These are phyloP conservation scores for Apiospora koreana DNA, from an alignment of 2,329 filamentous ascomycete genomes.

Conservation along the genomic window DNA sequence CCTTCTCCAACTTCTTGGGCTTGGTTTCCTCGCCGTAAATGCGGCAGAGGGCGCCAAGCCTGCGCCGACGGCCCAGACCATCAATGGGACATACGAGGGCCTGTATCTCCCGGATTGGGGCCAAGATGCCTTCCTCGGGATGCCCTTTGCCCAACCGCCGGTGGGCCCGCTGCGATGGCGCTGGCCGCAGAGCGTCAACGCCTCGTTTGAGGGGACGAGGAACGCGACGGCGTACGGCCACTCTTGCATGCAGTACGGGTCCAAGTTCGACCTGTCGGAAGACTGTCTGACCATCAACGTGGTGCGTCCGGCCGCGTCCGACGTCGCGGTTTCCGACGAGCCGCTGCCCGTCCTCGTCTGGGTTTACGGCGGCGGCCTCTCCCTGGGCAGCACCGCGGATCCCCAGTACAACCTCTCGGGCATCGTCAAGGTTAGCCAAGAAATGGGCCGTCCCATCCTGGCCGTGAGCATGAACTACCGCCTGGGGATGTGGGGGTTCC, in stretches of 20 bases:
- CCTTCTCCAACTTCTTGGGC: not conserved
- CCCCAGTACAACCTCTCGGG: slow-evolving; percentile 52
- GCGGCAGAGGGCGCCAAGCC: not conserved
- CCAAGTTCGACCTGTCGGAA: slow-evolving; percentile 45
- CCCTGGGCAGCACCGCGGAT: slow-evolving; percentile 47
- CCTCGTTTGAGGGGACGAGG: slow-evolving; percentile 39
- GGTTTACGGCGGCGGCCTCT: slow-evolving; percentile 48
- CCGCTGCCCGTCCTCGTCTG: slow-evolving; percentile 47
- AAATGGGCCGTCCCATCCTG: slow-evolving; percentile 51
- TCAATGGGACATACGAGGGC: slow-evolving; percentile 37
- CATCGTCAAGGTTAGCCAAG: slow-evolving; percentile 55
- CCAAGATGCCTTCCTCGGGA: slow-evolving; percentile 43
- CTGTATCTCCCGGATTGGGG: slow-evolving; percentile 34
- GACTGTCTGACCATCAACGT: slow-evolving; percentile 49
- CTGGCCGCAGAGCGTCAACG: slow-evolving; percentile 38
- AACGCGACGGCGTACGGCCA: slow-evolving; percentile 43
- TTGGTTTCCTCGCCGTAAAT: not conserved
- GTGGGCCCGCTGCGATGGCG: slow-evolving; percentile 37
- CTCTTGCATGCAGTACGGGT: slow-evolving; percentile 48
- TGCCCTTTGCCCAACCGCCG: slow-evolving; percentile 41
- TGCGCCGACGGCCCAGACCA: slow-evolving; percentile 15
- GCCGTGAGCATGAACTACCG: slow-evolving; percentile 41
- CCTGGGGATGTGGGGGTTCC: slow-evolving; percentile 46
- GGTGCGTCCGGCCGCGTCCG: slow-evolving; percentile 38
- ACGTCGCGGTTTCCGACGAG: slow-evolving; percentile 31